Base-by-base conservation (phyloP, 1,139 yeast genomes). In the Chernovozyma aurita region DNA sequence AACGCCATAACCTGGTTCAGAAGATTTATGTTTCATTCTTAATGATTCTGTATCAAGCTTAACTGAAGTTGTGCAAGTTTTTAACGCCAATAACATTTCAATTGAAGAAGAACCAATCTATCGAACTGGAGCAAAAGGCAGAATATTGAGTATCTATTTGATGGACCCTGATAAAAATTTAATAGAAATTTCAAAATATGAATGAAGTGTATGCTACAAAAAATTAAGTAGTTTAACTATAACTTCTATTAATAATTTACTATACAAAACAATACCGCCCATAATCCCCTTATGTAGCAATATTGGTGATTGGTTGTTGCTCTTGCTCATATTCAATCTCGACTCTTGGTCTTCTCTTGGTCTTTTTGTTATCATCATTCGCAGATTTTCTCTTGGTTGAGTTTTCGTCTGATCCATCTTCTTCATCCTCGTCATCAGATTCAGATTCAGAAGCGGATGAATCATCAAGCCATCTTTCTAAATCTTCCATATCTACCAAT, bases 321-420 rank as follows among this genome's bases (percentile, higher is more conserved):
- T 84, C 95, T 50, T 84, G 80, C 61, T 86, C 95, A 55, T 85
- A 83, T 58, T 83, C 92, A 37, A 84, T 81, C 59, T 86, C 95
- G 32, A 86, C 79, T 61, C 84, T 77, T 35, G 95, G 84, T 59
- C 85, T 80, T 63, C 78, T 73, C 60, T 72, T 78, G 55, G 56
- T 67, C 47, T 61, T 63, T 46, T 68, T 59, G 34, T 63, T 61
- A 42, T 61, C 61, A 12, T 62, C 61, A 32, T 59, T 52, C 39
- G 59, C 52, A 42, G 62, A 53, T 48, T 63, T 63, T 52, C 71
- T 70, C 60, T 65, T 73, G 51, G 58, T 60, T 4, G 12, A 4
- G 25, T 61, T 50, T 38, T 56, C 49, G 25, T 49, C 55, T 2
- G 36, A 46, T n/a, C 34, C 35, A 9, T 43, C 48, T 12, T 42